Conservation (phyloP, 257 asterid genomes). For the Scutellaria baicalensis region DNA sequence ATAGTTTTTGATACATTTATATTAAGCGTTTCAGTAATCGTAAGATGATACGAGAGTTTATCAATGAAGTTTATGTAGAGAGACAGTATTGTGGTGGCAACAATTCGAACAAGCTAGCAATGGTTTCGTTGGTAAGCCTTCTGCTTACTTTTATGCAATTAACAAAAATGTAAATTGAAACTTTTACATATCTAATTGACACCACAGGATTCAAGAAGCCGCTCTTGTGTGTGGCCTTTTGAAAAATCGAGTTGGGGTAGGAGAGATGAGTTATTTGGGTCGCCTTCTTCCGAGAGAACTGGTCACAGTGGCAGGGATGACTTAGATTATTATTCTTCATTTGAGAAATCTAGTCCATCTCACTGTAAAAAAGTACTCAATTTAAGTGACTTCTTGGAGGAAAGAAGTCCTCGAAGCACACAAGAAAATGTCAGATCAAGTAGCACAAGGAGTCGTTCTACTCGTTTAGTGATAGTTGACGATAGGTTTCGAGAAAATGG, state of each 20-base stretch:
- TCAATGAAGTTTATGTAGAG: conserved; percentile 60
- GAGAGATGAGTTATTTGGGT: conserved; percentile 27
- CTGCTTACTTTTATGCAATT: neutral
- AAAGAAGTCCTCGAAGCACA: conserved; percentile 37
- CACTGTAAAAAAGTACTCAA: conserved; percentile 17
- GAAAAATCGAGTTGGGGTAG: conserved; percentile 21
- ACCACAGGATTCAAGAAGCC: conserved; percentile 26
- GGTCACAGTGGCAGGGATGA: conserved; percentile 32
- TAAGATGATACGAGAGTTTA: conserved; percentile 60
- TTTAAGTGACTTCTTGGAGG: conserved; percentile 43
- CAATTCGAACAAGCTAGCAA: conserved; percentile 23
- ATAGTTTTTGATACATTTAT: neutral
- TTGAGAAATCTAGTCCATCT: conserved; percentile 26
- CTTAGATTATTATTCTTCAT: conserved; percentile 20
- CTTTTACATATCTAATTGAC: neutral
- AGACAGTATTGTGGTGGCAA: conserved; percentile 55
- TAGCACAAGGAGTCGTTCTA: conserved; percentile 28
- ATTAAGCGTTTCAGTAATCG: conserved; percentile 47
- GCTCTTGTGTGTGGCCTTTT: conserved; percentile 16
- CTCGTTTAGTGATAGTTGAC: conserved; percentile 79
- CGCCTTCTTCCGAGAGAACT: conserved; percentile 24
- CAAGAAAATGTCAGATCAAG: conserved; percentile 32
- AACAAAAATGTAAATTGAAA: neutral
- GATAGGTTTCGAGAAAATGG: conserved; percentile 86
- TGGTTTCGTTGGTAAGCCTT: conserved; percentile 42